Base-by-base conservation (phyloP, 208 protist species). In the Trichomonas tenax region DNA sequence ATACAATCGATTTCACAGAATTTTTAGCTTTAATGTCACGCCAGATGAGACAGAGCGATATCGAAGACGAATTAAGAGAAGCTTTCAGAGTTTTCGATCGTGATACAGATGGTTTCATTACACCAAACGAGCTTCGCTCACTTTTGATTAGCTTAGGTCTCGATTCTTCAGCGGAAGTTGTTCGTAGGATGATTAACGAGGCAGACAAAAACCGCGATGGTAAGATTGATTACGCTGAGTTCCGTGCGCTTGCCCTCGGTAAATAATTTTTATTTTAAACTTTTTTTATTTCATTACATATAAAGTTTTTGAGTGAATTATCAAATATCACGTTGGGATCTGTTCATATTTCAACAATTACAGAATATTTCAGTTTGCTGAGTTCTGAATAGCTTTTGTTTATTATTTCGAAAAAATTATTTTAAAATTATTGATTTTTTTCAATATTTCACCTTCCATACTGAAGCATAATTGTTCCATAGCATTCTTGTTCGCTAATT, bases 1-100 rank as follows among this genome's bases (percentile, higher is more conserved):
- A 99, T 44, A 98, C 98, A 36, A 99, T 99, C 96, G 99, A 99
- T 97, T 99, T 99, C 97, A 98, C 98, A 14, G 99, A 99, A 96
- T 98, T 97, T 95, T 95, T 97, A 58, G 97, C 97, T 34, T 90
- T 97, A 48, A 97, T 97, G 97, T 97, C 97, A 44, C 96, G 97
- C 45, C 97, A 98, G 95, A 98, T 97, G 97, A 97, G 97, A 95
- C 97, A 97, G 49, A 97, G 96, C 17, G 98, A 98, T 95, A 97
- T 97, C 21, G 97, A 97, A 96, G 97, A 98, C 82, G 98, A 98
- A 96, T 97, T 98, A 88, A 96, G 97, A 48, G 97, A 98, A 82
- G 98, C 97, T 46, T 98, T 98, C 97, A 96, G 96, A 15, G 97
- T 98, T 17, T 98, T 98, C 48, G 98, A 98, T 96, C 97, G 97